phyloP scores from a whole-genome alignment of 345 rosid genomes.

The Rhizophora mangle region DNA sequence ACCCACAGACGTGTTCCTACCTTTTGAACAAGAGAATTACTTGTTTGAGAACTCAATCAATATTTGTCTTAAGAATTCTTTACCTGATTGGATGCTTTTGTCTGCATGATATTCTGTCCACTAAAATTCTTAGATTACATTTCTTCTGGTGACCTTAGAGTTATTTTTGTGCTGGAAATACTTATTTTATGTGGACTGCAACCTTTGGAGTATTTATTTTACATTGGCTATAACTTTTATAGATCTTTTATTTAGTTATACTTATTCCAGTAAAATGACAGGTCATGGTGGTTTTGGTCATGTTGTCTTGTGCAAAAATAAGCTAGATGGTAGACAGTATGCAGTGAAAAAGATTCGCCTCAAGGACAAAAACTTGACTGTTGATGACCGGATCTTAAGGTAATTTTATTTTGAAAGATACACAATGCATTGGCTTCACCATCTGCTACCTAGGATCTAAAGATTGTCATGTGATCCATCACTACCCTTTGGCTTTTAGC shows the following conservation, averaged over 20 bases:
- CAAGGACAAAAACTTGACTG: conserved; percentile 77
- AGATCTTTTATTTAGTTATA: neutral
- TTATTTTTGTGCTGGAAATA: too few relatives aligned
- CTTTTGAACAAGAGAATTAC: neutral
- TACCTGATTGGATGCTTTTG: neutral
- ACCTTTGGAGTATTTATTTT: neutral
- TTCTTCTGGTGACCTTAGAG: neutral
- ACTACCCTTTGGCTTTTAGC: neutral
- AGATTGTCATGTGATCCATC: neutral
- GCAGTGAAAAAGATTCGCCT: conserved; percentile 94
- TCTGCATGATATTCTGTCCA: neutral
- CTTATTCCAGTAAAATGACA: conserved; percentile 17
- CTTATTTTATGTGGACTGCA: neutral
- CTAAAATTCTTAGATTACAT: neutral
- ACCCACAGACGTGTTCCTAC: too few relatives aligned
- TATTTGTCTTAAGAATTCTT: neutral
- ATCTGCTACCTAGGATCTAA: neutral
- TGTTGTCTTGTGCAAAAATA: conserved; percentile 92
- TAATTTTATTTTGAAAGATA: conserved; percentile 25
- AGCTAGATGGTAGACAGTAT: conserved; percentile 96
- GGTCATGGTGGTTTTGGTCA: conserved; percentile 98
- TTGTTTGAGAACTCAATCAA: neutral
- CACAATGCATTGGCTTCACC: conserved; percentile 4
- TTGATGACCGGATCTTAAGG: conserved; percentile 77
- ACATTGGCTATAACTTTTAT: neutral